phyloP scores from a whole-genome alignment of 768 basidiomycete genomes.

The Peribolospora baueri region DNA sequence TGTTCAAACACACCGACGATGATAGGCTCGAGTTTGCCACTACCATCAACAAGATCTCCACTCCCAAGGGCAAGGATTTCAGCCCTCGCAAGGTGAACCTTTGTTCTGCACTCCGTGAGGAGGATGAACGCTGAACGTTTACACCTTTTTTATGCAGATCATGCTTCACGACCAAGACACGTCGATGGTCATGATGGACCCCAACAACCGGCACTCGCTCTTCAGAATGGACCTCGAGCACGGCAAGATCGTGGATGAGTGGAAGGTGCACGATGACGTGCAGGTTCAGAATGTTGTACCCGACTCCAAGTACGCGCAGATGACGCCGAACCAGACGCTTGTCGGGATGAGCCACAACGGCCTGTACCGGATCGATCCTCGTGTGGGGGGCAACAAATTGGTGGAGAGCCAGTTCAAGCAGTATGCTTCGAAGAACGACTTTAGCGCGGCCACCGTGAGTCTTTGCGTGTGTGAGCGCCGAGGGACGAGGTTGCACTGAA shows the following conservation, averaged over 20 bases:
- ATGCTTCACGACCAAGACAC: conserved; percentile 33
- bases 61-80: conserved; percentile 54
- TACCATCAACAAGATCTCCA: conserved; percentile 59
- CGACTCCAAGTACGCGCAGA: conserved; percentile 81
- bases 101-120: background rate
- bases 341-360: conserved; percentile 84
- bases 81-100: conserved; percentile 51
- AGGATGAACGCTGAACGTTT: background rate
- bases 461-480: too few relatives aligned
- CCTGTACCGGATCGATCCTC: conserved; percentile 92
- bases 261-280: conserved; percentile 84
- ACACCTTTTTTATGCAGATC: conserved; percentile 1
- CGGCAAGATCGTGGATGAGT: conserved; percentile 92
- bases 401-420: conserved; percentile 91
- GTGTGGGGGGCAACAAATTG: conserved; percentile 70
- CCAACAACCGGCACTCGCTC: conserved; percentile 50
- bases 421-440: conserved; percentile 81
- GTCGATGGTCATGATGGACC: conserved; percentile 82
- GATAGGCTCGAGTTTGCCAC: conserved; percentile 59
- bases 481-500: too few relatives aligned
- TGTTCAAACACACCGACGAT: conserved; percentile 31
- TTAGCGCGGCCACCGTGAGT: conserved; percentile 46
- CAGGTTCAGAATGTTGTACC: conserved; percentile 73
- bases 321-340: conserved; percentile 71
- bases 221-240: conserved; percentile 75